Evolutionary conservation across 129 eudicot genomes (phyloP), one percentile per base, ranked within the genome.

Genomic region (Flaveria ramosissima): DNA sequence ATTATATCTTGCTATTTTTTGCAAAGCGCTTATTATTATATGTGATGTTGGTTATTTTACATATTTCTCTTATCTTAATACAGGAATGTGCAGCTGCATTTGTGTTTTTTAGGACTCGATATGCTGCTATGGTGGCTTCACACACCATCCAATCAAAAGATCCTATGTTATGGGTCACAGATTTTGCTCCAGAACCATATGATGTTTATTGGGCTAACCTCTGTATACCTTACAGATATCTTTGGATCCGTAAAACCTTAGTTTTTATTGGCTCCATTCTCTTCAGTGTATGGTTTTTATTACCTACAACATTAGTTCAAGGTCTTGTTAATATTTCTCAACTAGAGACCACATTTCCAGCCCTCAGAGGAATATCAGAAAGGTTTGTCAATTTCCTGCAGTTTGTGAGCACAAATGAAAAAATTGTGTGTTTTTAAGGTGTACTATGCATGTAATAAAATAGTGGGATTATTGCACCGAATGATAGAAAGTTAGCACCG

Each of bases 71-170:
- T 5, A 32, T 32, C 52, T 76, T 81, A 56, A 59, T 78, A 71
- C 88, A 93, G 98, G 98, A 93, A 81, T 84, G 89, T 80, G 89
- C 91, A 78, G 89, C 98, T 74, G 98, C 96, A 21, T 83, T 93
- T 47, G 90, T 93, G 62, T 90, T 93, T 78, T 93, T 93, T 80
- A 90, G 87, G 78, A 88, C 97, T 15, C 96, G 98, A 7, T 91
- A 91, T 83, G 96, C 97, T 74, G 98, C 98, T 64, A 74, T 91
- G 80, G 88, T 91, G 78, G 97, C 96, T 72, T 83, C 96, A 55
- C 86, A 81, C 76, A 74, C 85, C 76, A 87, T 88, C 78, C 97
- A 93, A 80, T 81, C 89, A 15, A 64, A 87, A 59, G 89, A 89
- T 78, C 96, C 98, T 16, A 93, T 93, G 98, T 80, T 81, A 53